Evolutionary conservation across 1,284 basidiomycete genomes (phyloP).

Genomic region (Sanghuangporus weigelae): DNA sequence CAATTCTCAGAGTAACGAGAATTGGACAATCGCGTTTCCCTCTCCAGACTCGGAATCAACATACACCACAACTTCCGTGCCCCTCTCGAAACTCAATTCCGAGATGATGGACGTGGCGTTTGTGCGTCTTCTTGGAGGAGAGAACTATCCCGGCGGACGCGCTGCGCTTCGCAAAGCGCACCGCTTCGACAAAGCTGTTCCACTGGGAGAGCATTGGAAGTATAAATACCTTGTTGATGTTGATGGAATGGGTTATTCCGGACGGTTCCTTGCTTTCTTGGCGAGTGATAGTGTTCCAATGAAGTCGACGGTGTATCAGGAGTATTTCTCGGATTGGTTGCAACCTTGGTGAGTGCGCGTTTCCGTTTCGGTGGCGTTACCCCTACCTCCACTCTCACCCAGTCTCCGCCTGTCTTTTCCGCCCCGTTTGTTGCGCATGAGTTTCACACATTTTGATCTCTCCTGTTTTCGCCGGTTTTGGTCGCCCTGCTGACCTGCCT

Average conservation of each 20-base stretch:
- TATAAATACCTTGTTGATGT: constrained; percentile 91
- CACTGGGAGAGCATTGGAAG: constrained; percentile 83
- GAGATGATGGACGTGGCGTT: constrained; percentile 90
- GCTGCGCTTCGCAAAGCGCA: constrained; percentile 62
- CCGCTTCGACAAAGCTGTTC: constrained; percentile 73
- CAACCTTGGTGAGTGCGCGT: constrained; percentile 63
- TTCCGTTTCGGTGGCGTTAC: neutral
- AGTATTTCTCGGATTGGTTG: constrained; percentile 85
- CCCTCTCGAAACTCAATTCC: constrained; percentile 61
- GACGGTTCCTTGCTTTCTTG: constrained; percentile 81
- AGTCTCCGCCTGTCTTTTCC: neutral
- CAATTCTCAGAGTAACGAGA: constrained; percentile 50
- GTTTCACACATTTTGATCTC: neutral
- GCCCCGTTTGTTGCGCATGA: neutral
- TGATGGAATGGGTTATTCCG: constrained; percentile 94
- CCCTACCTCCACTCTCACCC: neutral
- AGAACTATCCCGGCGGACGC: constrained; percentile 78
- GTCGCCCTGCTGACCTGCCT: neutral
- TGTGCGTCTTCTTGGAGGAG: constrained; percentile 66
- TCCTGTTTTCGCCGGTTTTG: neutral
- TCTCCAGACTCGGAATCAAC: constrained; percentile 54
- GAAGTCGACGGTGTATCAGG: constrained; percentile 85
- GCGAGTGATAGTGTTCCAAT: constrained; percentile 85
- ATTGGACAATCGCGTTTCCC: constrained; percentile 71
- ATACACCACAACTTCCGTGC: constrained; percentile 57